Percentiles rank a stretch among this genome's conserved stretches.
Evolutionary conservation across 805 yeast genomes (phyloP).

Genomic region (Danielia oregonensis): DNA sequence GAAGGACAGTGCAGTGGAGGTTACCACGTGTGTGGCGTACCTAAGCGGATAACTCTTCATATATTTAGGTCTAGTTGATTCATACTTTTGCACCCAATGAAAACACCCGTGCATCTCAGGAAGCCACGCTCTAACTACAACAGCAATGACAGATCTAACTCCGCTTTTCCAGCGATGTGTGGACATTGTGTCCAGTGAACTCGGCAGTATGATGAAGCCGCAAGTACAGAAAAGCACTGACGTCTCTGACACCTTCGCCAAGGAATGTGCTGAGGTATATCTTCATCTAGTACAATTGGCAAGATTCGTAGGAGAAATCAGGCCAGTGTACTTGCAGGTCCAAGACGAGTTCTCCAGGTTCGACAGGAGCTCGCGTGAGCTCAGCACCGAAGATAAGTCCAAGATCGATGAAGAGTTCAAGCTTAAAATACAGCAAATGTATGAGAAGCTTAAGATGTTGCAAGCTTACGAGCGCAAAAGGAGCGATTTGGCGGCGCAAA

Average conservation of each 20-base stretch:
- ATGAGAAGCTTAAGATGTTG: slow-evolving; percentile 46
- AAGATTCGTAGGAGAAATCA: slow-evolving; percentile 28
- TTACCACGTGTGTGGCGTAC: slow-evolving; percentile 28
- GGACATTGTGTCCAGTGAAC: slow-evolving; percentile 37
- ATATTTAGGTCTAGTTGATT: not conserved
- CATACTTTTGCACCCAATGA: not conserved
- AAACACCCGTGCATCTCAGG: slow-evolving; percentile 2
- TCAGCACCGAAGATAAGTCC: slow-evolving; percentile 49
- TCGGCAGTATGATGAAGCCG: slow-evolving; percentile 8
- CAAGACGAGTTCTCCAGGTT: slow-evolving; percentile 15
- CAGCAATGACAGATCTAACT: slow-evolving; percentile 44
- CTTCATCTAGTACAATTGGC: slow-evolving; percentile 27
- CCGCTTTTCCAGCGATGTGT: slow-evolving; percentile 48
- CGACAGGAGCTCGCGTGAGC: slow-evolving; percentile 9
- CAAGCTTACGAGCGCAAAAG: slow-evolving; percentile 52
- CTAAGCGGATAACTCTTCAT: slow-evolving; percentile 21
- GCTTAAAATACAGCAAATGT: slow-evolving; percentile 47
- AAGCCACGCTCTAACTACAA: not conserved
- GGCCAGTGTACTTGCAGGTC: slow-evolving; percentile 30
- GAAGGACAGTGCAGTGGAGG: slow-evolving; percentile 26
- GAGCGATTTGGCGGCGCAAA: slow-evolving; percentile 17
- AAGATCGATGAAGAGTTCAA: slow-evolving; percentile 54
- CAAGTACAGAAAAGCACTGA: slow-evolving; percentile 1
- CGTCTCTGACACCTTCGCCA: slow-evolving; percentile 37
- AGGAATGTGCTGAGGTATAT: slow-evolving; percentile 38